Percentiles rank a stretch among this genome's conserved stretches.
Conservation (phyloP, 495 filamentous ascomycete species). For the Cetradonia linearis region DNA sequence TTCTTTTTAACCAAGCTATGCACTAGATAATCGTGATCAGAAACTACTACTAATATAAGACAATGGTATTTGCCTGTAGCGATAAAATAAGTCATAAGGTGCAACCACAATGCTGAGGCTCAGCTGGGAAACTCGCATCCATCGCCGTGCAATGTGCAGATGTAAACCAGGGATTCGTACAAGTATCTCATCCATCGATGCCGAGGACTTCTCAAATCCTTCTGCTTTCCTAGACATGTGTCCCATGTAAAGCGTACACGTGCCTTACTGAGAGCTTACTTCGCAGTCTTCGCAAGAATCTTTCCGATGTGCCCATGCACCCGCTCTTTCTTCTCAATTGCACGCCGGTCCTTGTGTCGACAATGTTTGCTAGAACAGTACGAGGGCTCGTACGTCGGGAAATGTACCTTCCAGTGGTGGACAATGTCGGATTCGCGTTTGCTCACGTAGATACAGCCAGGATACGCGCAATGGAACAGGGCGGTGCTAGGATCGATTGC, state of each 20-base stretch:
- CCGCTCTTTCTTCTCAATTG: neutral
- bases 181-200: neutral
- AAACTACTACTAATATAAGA: neutral
- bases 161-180: too few relatives aligned
- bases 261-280: too few relatives aligned
- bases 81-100: neutral
- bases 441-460: neutral
- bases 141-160: too few relatives aligned
- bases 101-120: neutral
- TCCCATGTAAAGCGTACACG: too few relatives aligned
- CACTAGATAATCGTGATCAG: neutral
- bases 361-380: neutral
- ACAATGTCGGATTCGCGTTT: neutral
- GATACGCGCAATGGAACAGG: neutral
- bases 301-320: neutral
- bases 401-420: neutral
- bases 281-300: neutral
- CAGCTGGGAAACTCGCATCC: too few relatives aligned
- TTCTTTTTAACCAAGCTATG: neutral
- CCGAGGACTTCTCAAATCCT: neutral
- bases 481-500: neutral
- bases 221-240: neutral
- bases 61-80: neutral
- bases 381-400: neutral
- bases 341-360: neutral